Evolutionary conservation across 2,329 filamentous ascomycete genomes (phyloP).

Genomic region (Clathrospora elynae): DNA sequence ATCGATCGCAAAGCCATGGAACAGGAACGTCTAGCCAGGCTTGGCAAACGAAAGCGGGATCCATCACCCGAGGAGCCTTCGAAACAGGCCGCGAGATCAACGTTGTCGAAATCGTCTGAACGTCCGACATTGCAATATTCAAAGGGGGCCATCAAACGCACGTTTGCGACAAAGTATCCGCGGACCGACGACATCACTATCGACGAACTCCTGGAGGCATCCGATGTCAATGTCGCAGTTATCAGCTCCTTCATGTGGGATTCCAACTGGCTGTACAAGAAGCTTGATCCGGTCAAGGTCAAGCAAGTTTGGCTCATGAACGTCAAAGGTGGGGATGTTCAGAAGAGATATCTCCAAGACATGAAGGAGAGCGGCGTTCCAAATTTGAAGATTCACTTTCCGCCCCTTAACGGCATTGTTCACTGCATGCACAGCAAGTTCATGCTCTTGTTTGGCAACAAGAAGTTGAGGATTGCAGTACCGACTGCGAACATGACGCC

Average conservation of each 20-base stretch:
- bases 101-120: background rate
- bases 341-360: conserved; percentile 31
- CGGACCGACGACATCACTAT: conserved; percentile 79
- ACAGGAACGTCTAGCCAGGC: conserved; percentile 74
- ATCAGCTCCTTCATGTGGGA: conserved; percentile 90
- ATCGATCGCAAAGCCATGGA: conserved; percentile 86
- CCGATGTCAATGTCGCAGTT: conserved; percentile 74
- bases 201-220: conserved; percentile 80
- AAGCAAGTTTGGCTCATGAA: conserved; percentile 65
- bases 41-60: conserved; percentile 65
- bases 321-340: conserved; percentile 55
- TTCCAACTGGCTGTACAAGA: conserved; percentile 71
- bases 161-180: conserved; percentile 70
- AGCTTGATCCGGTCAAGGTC: conserved; percentile 65
- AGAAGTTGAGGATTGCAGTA: conserved; percentile 77
- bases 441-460: conserved; percentile 80
- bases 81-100: conserved; percentile 20
- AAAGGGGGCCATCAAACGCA: conserved; percentile 76
- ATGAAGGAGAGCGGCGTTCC: conserved; percentile 47
- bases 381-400: conserved; percentile 75
- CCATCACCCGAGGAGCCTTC: conserved; percentile 47
- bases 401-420: conserved; percentile 71
- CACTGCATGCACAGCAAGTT: conserved; percentile 93
- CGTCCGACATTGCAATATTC: conserved; percentile 52
- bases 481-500: conserved; percentile 85